phyloP scores from a whole-genome alignment of 768 basidiomycete genomes.

The Sporobolomyces pararoseus region DNA sequence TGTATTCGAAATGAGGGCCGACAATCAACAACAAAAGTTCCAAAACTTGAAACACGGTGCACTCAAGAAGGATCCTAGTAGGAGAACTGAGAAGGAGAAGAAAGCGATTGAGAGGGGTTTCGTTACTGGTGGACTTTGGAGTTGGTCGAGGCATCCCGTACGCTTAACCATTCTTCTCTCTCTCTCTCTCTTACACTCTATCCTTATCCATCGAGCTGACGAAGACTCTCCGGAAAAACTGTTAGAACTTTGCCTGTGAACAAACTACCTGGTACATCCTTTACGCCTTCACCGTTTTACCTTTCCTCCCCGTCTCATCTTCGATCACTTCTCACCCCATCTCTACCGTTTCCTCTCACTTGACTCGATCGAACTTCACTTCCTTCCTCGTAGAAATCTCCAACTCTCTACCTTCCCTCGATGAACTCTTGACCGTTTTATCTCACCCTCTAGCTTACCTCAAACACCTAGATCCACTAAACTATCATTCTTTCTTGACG shows the following conservation, averaged over 20 bases:
- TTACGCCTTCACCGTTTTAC: conserved; percentile 29
- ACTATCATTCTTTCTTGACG: conserved; percentile 4
- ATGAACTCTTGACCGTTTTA: conserved; percentile 57
- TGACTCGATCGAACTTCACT: not conserved
- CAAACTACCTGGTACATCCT: conserved; percentile 58
- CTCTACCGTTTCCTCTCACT: conserved; percentile 6
- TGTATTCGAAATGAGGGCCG: conserved; percentile 72
- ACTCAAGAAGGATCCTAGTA: conserved; percentile 51
- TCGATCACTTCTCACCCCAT: conserved; percentile 34
- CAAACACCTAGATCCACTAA: conserved; percentile 42
- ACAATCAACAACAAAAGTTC: conserved; percentile 74
- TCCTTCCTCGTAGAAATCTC: not conserved
- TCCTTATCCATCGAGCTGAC: not conserved
- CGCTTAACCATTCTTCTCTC: not conserved
- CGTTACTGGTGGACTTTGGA: conserved; percentile 77
- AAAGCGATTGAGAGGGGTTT: conserved; percentile 75
- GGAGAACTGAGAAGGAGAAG: conserved; percentile 55
- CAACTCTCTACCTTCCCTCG: conserved; percentile 47
- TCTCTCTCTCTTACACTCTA: not conserved
- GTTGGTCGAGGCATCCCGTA: conserved; percentile 79
- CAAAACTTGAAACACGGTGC: conserved; percentile 64
- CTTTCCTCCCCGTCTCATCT: conserved; percentile 27
- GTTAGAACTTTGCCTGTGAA: conserved; percentile 76
- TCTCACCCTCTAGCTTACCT: conserved; percentile 12
- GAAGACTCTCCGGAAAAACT: not conserved